These are phyloP conservation scores for Hemileccinum rubropunctum DNA, from an alignment of 768 basidiomycete genomes.

Conservation along the genomic window DNA sequence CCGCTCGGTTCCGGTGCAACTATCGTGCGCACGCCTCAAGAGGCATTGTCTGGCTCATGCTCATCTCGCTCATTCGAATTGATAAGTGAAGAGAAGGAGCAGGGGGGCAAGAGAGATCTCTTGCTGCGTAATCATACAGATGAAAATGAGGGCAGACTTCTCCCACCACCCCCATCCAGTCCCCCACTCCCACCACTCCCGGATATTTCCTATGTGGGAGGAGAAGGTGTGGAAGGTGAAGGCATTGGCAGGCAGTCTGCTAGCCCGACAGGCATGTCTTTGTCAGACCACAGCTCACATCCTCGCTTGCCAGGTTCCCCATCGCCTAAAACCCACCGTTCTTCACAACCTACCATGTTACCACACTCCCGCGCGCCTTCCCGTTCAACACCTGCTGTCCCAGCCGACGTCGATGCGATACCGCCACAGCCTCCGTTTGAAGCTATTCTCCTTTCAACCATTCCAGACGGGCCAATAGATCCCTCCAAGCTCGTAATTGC, in stretches of 20 bases:
- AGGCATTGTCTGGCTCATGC: constrained; percentile 52
- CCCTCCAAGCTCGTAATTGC: constrained; percentile 64
- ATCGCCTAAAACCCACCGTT: constrained; percentile 30
- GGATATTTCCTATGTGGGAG: constrained; percentile 2
- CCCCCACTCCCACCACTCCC: constrained; percentile 60
- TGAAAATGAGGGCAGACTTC: constrained; percentile 16
- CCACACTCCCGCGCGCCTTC: constrained; percentile 35
- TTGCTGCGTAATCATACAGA: constrained; percentile 11
- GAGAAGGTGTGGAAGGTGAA: background rate
- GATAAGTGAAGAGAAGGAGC: constrained; percentile 13
- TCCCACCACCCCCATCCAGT: constrained; percentile 33
- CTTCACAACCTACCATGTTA: constrained; percentile 27
- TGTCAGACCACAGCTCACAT: constrained; percentile 26
- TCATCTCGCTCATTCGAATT: constrained; percentile 12
- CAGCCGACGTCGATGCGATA: constrained; percentile 42
- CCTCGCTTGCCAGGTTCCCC: constrained; percentile 34
- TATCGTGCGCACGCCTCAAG: constrained; percentile 76
- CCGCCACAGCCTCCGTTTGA: constrained; percentile 58
- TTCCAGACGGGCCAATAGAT: constrained; percentile 48
- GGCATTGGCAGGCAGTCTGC: background rate
- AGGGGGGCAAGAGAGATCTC: constrained; percentile 5
- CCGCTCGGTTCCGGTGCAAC: constrained; percentile 69
- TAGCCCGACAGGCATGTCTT: constrained; percentile 21
- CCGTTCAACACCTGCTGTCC: constrained; percentile 48
- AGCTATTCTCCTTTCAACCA: constrained; percentile 61